phyloP scores from a whole-genome alignment of 495 filamentous ascomycete species.

The Trichoderma virens region DNA sequence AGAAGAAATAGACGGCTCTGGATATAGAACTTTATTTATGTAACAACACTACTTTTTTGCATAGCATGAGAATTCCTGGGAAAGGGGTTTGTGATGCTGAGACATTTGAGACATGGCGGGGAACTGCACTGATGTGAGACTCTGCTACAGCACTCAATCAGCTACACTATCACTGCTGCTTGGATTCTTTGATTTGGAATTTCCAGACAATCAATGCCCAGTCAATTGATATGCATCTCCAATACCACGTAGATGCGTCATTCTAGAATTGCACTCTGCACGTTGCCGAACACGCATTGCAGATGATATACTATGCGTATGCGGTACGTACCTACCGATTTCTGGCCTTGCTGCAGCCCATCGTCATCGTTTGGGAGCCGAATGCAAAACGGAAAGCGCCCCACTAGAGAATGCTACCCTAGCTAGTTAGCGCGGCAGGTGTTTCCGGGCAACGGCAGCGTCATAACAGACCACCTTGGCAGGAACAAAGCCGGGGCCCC shows the following conservation, averaged over 20 bases:
- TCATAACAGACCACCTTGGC: conserved; percentile 8
- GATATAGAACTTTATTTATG: background rate
- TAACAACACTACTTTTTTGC: conserved; percentile 1
- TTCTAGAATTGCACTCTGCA: background rate
- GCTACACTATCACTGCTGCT: no score
- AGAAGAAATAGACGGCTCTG: background rate
- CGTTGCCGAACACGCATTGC: background rate
- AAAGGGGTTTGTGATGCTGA: background rate
- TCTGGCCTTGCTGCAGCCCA: background rate
- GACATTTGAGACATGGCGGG: no score
- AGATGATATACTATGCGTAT: background rate
- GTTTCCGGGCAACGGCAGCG: conserved; percentile 8
- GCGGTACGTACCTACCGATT: no score
- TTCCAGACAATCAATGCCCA: no score
- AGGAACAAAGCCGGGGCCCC: background rate
- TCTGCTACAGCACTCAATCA: no score
- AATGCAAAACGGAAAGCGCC: background rate
- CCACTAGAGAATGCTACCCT: background rate
- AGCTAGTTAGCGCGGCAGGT: background rate
- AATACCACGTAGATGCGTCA: no score
- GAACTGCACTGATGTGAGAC: no score
- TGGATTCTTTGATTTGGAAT: no score
- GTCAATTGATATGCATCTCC: no score
- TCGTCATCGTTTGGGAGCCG: background rate
- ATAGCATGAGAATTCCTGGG: background rate